Base-by-base conservation (phyloP, 305 asterid genomes). In the Fraxinus nigra region DNA sequence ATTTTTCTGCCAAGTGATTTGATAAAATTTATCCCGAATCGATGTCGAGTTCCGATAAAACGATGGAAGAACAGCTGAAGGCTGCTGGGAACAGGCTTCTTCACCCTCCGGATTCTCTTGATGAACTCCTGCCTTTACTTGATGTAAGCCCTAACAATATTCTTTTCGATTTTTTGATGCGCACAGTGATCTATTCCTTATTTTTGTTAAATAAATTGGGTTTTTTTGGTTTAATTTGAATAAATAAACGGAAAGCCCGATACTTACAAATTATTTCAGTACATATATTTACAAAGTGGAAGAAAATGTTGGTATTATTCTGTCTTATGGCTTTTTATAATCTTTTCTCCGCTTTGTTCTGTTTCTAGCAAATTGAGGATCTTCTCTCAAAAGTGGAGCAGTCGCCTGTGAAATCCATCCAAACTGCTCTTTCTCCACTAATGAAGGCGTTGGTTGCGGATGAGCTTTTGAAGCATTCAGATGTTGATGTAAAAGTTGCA, bases 311-410 rank as follows among this genome's bases (percentile, higher is more conserved):
- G 72, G n/a, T 28, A 24, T 65, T 22, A 56, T 77, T 70, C 80
- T 67, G 26, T 48, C 8, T 30, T 22, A 65, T 75, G 67, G 24
- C 51, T 79, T 81, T 67, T 35, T 54, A 14, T 81, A 9, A 73
- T 81, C 28, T 48, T 16, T 79, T 22, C 43, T 70, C 32, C 28
- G 79, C 38, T 78, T 51, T 85, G 24, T 54, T 72, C 46, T 38
- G 59, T 63, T 81, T 84, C 24, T 74, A 95, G 99, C 87, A 82
- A 85, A 90, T 85, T 67, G 97, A 90, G 87, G 85, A 73, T 35
- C 90, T 88, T 79, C 86, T 96, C 70, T 83, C 94, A 63, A 92
- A 89, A 87, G 95, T 94, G 87, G 99, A 96, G 89, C 99, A 96
- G 84, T 93, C 99, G 63, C 98, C 99, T n/a, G 80, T 90, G 75